Conservation (phyloP, 495 filamentous ascomycete genomes). For the Annulohypoxylon nitens region DNA sequence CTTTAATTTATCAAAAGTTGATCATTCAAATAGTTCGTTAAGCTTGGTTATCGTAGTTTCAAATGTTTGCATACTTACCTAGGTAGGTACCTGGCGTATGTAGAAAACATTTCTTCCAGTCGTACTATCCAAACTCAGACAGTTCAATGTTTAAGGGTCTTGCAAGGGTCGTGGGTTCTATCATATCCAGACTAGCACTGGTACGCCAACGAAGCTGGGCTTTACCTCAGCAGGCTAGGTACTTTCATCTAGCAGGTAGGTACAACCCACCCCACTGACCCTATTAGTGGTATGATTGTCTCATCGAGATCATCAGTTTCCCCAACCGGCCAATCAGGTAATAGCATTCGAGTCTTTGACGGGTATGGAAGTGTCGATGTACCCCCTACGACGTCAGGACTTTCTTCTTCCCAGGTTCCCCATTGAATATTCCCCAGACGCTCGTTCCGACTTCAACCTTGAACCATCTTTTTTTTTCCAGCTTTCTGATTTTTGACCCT, state of each 20-base stretch:
- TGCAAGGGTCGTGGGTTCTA: too few relatives aligned
- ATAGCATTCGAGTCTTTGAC: slow-evolving; percentile 29
- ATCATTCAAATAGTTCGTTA: too few relatives aligned
- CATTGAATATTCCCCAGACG: not conserved
- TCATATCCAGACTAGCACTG: not conserved
- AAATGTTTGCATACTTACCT: too few relatives aligned
- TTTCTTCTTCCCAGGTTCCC: slow-evolving; percentile 31
- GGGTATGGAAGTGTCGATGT: slow-evolving; percentile 21
- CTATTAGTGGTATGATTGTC: slow-evolving; percentile 38
- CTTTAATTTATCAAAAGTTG: too few relatives aligned
- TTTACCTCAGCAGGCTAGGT: slow-evolving; percentile 22
- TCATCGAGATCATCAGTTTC: slow-evolving; percentile 43
- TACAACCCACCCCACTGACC: not conserved
- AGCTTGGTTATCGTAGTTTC: too few relatives aligned
- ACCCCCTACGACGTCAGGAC: slow-evolving; percentile 51
- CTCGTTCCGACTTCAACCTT: slow-evolving; percentile 23
- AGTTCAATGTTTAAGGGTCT: too few relatives aligned
- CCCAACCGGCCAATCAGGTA: slow-evolving; percentile 29
- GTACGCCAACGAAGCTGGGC: not conserved
- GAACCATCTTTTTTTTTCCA: not conserved
- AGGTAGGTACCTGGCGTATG: too few relatives aligned
- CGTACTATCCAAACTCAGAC: too few relatives aligned
- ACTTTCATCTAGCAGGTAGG: slow-evolving; percentile 16
- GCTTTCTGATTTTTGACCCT: not conserved
- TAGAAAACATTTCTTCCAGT: too few relatives aligned